phyloP scores from a whole-genome alignment of 805 yeast genomes.

The Pichia manshurica region DNA sequence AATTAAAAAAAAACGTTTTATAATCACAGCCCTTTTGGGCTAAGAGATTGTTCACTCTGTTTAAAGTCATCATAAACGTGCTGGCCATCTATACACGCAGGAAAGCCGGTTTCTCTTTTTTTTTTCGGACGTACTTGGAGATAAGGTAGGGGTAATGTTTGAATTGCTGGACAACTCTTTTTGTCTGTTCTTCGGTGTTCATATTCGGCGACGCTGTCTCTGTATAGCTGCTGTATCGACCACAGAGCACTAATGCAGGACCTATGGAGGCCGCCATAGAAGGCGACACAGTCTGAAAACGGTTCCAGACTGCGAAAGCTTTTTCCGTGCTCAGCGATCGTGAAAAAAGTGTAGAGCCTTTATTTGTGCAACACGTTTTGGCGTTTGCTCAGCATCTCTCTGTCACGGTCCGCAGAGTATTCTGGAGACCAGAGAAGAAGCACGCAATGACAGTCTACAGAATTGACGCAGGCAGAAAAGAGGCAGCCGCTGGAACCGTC shows the following conservation, averaged over 20 bases:
- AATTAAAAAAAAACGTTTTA: constrained; percentile 7
- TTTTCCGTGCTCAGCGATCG: too few relatives aligned
- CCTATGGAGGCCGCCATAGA: too few relatives aligned
- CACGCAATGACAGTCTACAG: neutral
- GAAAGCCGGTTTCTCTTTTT: too few relatives aligned
- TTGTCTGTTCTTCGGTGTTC: constrained; percentile 7
- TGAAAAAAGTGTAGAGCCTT: too few relatives aligned
- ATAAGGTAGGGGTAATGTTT: constrained; percentile 39
- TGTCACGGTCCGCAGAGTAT: too few relatives aligned
- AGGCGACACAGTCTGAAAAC: too few relatives aligned
- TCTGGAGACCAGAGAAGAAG: neutral
- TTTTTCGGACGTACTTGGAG: constrained; percentile 28
- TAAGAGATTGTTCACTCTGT: constrained; percentile 20
- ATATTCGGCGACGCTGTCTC: neutral
- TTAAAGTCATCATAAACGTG: constrained; percentile 14
- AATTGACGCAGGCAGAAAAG: neutral
- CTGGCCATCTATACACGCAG: too few relatives aligned
- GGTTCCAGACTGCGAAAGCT: neutral
- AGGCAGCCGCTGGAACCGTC: neutral
- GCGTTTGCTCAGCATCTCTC: too few relatives aligned
- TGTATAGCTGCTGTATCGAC: too few relatives aligned
- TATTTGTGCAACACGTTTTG: too few relatives aligned
- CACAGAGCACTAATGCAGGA: too few relatives aligned
- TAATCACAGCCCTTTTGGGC: constrained; percentile 9
- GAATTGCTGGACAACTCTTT: constrained; percentile 15